A percentile compares a stretch with the other conserved stretches of the same genome.
phyloP scores from a whole-genome alignment of 345 rosid genomes.

The Lepidium didymum region DNA sequence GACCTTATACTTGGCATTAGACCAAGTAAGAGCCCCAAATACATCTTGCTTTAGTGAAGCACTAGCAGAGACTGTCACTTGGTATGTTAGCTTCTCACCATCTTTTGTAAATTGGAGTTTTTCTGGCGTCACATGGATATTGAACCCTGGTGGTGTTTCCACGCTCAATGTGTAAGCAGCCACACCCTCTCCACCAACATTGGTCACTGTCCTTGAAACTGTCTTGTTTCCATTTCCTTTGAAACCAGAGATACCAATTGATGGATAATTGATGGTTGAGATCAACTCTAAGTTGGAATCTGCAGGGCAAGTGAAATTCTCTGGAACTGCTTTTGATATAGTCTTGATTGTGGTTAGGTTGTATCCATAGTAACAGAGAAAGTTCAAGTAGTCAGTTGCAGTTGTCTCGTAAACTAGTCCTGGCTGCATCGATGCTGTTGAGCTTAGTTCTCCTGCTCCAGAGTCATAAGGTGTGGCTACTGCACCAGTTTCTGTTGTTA shows the following conservation, averaged over 20 bases:
- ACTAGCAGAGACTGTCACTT: conserved; percentile 35
- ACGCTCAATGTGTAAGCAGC: conserved; percentile 30
- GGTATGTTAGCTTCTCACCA: conserved; percentile 44
- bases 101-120: conserved; percentile 37
- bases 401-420: conserved; percentile 65
- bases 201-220: conserved; percentile 51
- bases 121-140: conserved; percentile 38
- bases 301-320: conserved; percentile 43
- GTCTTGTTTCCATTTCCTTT: conserved; percentile 30
- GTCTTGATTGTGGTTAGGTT: conserved; percentile 34
- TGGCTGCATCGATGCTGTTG: conserved; percentile 44
- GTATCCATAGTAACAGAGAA: conserved; percentile 59
- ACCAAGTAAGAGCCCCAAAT: conserved; percentile 69
- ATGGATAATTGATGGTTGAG: conserved; percentile 68
- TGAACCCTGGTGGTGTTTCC: conserved; percentile 32
- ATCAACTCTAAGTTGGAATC: conserved; percentile 41
- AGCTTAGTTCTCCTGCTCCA: conserved; percentile 65
- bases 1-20: conserved; percentile 42
- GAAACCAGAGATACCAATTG: conserved; percentile 50
- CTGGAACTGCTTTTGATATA: conserved; percentile 36
- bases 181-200: conserved; percentile 52
- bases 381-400: conserved; percentile 59
- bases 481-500: conserved; percentile 51
- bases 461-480: conserved; percentile 55
- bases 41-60: conserved; percentile 27